phyloP scores from a whole-genome alignment of 805 yeast genomes.

The Barnettozyma populi region DNA sequence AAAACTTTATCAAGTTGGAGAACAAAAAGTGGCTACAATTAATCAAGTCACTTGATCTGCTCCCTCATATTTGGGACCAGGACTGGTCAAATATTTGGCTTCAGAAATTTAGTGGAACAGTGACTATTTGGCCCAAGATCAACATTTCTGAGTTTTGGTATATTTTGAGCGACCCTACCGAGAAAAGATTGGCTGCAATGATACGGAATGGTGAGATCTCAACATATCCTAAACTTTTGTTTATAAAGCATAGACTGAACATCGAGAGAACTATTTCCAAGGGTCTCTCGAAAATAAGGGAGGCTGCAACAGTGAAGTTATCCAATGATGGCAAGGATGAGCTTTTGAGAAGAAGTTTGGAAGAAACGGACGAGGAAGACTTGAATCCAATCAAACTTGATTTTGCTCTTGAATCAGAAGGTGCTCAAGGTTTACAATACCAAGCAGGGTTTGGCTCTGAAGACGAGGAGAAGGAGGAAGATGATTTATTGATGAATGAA shows the following conservation, averaged over 20 bases:
- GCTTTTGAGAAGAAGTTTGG: background rate
- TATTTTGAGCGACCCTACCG: conserved; percentile 64
- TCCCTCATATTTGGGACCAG: conserved; percentile 65
- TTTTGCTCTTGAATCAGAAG: background rate
- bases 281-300: conserved; percentile 35
- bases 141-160: conserved; percentile 52
- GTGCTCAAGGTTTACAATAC: conserved; percentile 5
- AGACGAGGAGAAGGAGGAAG: conserved; percentile 7
- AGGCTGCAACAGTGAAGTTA: conserved; percentile 1
- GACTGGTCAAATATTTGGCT: conserved; percentile 79
- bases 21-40: conserved; percentile 73
- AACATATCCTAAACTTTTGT: conserved; percentile 60
- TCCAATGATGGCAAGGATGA: conserved; percentile 1
- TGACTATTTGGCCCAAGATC: conserved; percentile 72
- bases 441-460: conserved; percentile 12
- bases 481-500: background rate
- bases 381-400: conserved; percentile 2
- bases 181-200: conserved; percentile 48
- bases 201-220: conserved; percentile 58
- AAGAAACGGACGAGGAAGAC: conserved; percentile 13
- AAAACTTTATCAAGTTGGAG: conserved; percentile 65
- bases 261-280: conserved; percentile 61
- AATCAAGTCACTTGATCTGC: conserved; percentile 55
- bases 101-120: conserved; percentile 68
- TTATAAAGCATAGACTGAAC: conserved; percentile 55